phyloP scores from a whole-genome alignment of 768 basidiomycete species.

The Rickenella mellea region DNA sequence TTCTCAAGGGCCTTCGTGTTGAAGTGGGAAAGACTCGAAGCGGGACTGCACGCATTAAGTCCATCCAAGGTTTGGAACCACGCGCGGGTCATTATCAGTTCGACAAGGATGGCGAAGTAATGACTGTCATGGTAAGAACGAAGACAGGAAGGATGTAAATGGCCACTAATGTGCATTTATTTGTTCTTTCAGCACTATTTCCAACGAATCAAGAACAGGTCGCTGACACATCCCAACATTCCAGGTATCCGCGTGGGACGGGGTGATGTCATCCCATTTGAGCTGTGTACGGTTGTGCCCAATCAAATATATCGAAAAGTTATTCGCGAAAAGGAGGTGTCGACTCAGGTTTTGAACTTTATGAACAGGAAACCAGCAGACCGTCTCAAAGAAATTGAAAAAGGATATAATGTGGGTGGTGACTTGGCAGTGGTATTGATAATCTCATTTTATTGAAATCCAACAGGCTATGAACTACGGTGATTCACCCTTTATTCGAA shows the following conservation, averaged over 20 bases:
- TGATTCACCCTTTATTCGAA: constrained; percentile 30
- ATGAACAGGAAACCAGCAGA: too few relatives aligned
- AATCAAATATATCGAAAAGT: constrained; percentile 41
- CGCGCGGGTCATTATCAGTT: constrained; percentile 32
- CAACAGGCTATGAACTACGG: constrained; percentile 27
- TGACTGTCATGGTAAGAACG: constrained; percentile 30
- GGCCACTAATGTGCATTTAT: background rate
- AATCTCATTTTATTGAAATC: too few relatives aligned
- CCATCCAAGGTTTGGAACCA: constrained; percentile 25
- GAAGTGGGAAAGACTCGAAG: constrained; percentile 7
- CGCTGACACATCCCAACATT: constrained; percentile 23
- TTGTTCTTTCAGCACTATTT: constrained; percentile 30
- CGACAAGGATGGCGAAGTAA: constrained; percentile 22
- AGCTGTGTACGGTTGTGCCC: constrained; percentile 33
- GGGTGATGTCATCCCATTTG: constrained; percentile 32
- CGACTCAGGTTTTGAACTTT: too few relatives aligned
- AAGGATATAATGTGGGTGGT: too few relatives aligned
- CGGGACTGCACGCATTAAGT: too few relatives aligned
- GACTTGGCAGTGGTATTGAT: too few relatives aligned
- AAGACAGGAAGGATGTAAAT: background rate
- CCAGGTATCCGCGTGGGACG: constrained; percentile 27
- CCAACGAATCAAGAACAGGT: constrained; percentile 22
- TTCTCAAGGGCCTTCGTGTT: background rate
- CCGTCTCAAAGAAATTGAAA: too few relatives aligned
- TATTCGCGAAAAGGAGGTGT: too few relatives aligned